Conservation (phyloP, 2,329 filamentous ascomycete genomes). For the Sordariomycetes sp. region DNA sequence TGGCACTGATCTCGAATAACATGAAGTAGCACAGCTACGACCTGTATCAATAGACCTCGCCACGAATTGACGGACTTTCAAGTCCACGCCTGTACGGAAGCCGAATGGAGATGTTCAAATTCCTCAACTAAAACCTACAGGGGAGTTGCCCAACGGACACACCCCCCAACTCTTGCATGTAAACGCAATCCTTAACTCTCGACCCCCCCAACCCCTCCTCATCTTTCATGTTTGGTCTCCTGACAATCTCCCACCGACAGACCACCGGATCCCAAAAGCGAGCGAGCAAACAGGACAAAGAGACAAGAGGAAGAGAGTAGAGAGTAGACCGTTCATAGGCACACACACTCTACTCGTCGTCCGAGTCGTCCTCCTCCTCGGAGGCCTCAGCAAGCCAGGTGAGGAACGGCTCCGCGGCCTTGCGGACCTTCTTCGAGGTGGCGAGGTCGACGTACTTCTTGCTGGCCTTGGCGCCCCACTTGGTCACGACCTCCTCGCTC, state of each 20-base stretch:
- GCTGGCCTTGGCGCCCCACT: conserved; percentile 90
- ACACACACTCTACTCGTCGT: neutral
- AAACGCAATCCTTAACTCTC: neutral
- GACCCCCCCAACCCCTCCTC: neutral
- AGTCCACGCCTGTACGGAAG: neutral
- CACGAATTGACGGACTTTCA: neutral
- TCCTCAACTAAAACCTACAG: neutral
- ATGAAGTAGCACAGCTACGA: neutral
- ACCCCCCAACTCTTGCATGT: neutral
- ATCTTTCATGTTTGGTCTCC: neutral
- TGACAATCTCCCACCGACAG: neutral
- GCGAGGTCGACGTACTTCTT: conserved; percentile 93
- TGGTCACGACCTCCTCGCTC: conserved; percentile 74
- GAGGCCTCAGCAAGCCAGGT: conserved; percentile 77
- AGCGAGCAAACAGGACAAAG: neutral
- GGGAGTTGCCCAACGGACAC: neutral
- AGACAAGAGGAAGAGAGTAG: neutral
- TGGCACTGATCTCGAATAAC: neutral
- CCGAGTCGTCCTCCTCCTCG: conserved; percentile 53
- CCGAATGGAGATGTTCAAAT: neutral
- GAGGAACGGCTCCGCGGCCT: conserved; percentile 86
- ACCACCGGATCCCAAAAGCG: neutral
- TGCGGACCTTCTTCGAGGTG: conserved; percentile 89
- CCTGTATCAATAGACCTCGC: neutral
- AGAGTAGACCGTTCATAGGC: neutral